These are phyloP conservation scores for Sporothrix globosa DNA, from an alignment of 2,329 filamentous ascomycete species.

Conservation along the genomic window DNA sequence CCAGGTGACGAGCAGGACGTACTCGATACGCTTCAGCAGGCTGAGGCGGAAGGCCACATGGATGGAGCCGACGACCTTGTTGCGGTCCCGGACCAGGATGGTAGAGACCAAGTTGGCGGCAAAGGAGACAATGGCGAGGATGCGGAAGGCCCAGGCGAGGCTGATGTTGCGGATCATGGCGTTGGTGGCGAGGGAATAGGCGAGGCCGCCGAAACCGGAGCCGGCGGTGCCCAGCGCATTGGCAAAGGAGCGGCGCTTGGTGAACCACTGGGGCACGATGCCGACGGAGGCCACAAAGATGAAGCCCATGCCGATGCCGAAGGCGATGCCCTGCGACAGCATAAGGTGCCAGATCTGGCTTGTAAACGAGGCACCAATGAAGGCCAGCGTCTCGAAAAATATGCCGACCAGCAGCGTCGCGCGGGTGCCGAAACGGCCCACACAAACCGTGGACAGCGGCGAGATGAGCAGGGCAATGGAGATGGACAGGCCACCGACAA, in stretches of 20 bases:
- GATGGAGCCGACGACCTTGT: constrained; percentile 68
- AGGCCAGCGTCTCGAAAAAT: constrained; percentile 63
- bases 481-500: constrained; percentile 73
- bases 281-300: constrained; percentile 70
- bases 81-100: constrained; percentile 69
- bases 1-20: constrained; percentile 66
- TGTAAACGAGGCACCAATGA: constrained; percentile 73
- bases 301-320: constrained; percentile 79
- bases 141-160: constrained; percentile 68
- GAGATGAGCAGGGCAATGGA: constrained; percentile 69
- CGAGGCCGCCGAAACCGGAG: constrained; percentile 72
- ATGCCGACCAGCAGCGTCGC: constrained; percentile 67
- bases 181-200: constrained; percentile 68
- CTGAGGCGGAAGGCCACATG: constrained; percentile 67
- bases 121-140: constrained; percentile 65
- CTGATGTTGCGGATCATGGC: constrained; percentile 68
- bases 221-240: constrained; percentile 71
- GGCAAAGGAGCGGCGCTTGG: constrained; percentile 66
- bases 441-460: constrained; percentile 66
- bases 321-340: constrained; percentile 72
- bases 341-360: constrained; percentile 74
- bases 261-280: constrained; percentile 76
- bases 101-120: constrained; percentile 66
- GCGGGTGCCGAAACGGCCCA: constrained; percentile 65
- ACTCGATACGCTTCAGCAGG: constrained; percentile 65